Base-by-base conservation (phyloP, 768 basidiomycete genomes). In the Sarcomyxa edulis region DNA sequence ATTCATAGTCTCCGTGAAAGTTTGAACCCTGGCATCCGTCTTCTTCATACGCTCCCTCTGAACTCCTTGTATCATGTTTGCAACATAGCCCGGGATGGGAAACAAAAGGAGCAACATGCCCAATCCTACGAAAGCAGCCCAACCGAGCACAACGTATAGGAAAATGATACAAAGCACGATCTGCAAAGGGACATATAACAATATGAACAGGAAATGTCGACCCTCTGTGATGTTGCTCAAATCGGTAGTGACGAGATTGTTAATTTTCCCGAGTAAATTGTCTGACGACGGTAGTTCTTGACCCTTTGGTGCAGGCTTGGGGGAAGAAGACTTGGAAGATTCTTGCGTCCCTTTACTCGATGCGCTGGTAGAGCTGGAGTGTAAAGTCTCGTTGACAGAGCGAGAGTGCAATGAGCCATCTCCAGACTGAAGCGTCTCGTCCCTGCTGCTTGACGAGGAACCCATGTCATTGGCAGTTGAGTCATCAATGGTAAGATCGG, bases 231-330 rank as follows among this genome's bases (percentile, higher is more conserved):
- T 67, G 40, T 61, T 62, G 23, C 41, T 45, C 43, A 69, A 32
- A 56, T 90, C 86, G 1, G 79, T 78, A 6, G 84, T 78, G 23
- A 85, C 73, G 5, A 88, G 60, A 39, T 86, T 89, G 54, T 83
- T 89, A 53, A 90, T 79, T 52, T 76, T 84, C 7, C 88, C 86
- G 25, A 78, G 72, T 14, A 85, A 57, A 50, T 81, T 79, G 7
- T 59, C 61, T 8, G 58, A 53, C 32, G 59, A 60, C 5, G 48
- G 46, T 26, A 32, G 37, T 16, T 48, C 40, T 7, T 35, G 23
- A 6, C 28, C 40, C 22, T 50, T 47, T 6, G 32, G 35, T 16
- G 20, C 42, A 7, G 45, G 44, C 24, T 39, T 14, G 18, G 46
- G 14, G 25, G 42, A 22, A 9, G 32, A 18, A 28, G 44, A 27